Evolutionary conservation across 768 basidiomycete genomes (phyloP).

Genomic region (Mycena crocata): DNA sequence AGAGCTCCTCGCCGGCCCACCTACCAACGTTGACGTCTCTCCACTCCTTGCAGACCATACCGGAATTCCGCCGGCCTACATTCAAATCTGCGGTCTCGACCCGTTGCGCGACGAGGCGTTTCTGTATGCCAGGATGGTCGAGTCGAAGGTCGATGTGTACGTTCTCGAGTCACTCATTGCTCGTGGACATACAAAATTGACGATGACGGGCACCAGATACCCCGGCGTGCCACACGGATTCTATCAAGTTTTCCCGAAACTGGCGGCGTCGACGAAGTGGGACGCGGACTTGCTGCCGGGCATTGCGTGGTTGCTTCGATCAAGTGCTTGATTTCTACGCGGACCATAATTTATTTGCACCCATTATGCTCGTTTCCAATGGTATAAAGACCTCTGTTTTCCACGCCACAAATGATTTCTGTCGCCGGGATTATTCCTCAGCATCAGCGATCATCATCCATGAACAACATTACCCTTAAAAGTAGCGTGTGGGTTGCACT

Average conservation of each 20-base stretch:
- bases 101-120: constrained; percentile 24
- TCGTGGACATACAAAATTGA: background rate
- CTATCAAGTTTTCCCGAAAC: background rate
- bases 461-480: too few relatives aligned
- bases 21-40: background rate
- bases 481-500: too few relatives aligned
- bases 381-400: too few relatives aligned
- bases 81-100: constrained; percentile 20
- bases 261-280: constrained; percentile 3
- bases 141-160: constrained; percentile 6
- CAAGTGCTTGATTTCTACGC: background rate
- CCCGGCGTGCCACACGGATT: constrained; percentile 6
- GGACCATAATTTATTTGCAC: too few relatives aligned
- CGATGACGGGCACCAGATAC: background rate
- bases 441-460: too few relatives aligned
- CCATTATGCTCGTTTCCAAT: too few relatives aligned
- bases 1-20: background rate
- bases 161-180: background rate
- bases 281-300: background rate
- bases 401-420: too few relatives aligned
- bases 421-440: too few relatives aligned
- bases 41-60: background rate
- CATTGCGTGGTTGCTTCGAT: background rate
- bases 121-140: background rate
- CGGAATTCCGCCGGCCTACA: constrained; percentile 2